Evolutionary conservation across 768 basidiomycete genomes (phyloP), one percentile per base, ranked within the genome.

Genomic region (Suillus subalutaceus): DNA sequence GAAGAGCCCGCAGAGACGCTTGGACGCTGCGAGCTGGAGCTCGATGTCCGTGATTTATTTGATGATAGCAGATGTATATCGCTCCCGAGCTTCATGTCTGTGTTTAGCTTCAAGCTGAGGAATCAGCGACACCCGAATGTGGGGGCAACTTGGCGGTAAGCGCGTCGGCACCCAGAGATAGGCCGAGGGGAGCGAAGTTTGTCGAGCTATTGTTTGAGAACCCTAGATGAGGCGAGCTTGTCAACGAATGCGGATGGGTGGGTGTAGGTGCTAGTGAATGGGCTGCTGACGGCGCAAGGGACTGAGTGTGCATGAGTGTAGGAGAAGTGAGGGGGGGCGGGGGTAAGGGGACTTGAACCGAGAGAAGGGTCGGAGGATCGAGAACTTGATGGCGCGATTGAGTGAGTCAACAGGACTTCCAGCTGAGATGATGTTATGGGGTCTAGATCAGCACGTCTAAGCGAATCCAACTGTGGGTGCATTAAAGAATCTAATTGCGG

Each of bases 1-100:
- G 77, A 76, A 32, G 75, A 78, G 18, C 65, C 66, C 0, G 72
- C 70, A 43, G 77, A 77, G 32, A 76, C 18, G 35, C 65, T 78
- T 35, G 73, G 74, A 53, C 62, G 66, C 1, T 69, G 69, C 18
- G 75, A 76, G 43, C 76, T 70, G 55, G 74, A 75, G 56, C 55
- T 71, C 3, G 74, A 70, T 15, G 69, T 63, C 41, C 75, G 61
- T 20, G 77, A 77, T 10, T 75, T 53, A 18, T 60, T 60, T 43
- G 58, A 60, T 60, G 58, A 60, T 30, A 43, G 40, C 1, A 18
- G 16, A 13, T 60, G 40, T 2, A 20, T 26, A 3, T 55, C 58
- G 40, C 40, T 69, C 15, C 74, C 68, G 26, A 66, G 16, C 18
- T 41, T 60, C 40, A 18, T 41, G 16, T 60, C 58, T 16, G 58